Conservation (phyloP, 1,139 yeast species). For the Casaregolazyma suthepensis region DNA sequence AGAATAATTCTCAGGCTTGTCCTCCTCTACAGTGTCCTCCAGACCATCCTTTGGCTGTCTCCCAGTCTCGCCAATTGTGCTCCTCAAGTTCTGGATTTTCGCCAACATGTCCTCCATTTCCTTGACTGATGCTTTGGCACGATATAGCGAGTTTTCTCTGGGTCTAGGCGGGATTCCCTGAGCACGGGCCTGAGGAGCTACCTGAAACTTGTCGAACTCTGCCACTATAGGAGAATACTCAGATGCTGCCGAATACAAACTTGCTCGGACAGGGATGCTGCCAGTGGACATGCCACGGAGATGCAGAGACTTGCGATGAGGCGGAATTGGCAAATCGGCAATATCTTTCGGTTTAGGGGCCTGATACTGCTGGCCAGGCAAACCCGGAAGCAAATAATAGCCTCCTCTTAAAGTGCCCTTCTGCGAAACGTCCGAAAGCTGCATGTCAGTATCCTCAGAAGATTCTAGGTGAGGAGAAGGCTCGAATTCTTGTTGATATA, state of each 20-base stretch:
- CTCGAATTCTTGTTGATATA: not conserved
- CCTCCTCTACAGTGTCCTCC: not conserved
- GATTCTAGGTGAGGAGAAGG: not conserved
- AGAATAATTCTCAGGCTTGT: not conserved
- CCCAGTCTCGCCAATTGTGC: conserved; percentile 3
- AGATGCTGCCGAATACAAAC: conserved; percentile 21
- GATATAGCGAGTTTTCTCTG: conserved; percentile 13
- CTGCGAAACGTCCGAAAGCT: not conserved
- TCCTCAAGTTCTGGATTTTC: conserved; percentile 17
- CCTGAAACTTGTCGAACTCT: conserved; percentile 21
- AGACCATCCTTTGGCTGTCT: not conserved
- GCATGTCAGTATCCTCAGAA: not conserved
- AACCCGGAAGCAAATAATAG: not conserved
- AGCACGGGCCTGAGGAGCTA: conserved; percentile 1
- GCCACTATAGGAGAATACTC: conserved; percentile 26
- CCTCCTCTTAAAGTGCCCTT: not conserved
- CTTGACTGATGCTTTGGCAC: conserved; percentile 22
- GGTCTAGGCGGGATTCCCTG: not conserved
- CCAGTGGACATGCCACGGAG: not conserved
- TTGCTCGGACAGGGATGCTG: conserved; percentile 11
- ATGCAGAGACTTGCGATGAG: not conserved
- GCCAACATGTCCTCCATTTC: conserved; percentile 21
- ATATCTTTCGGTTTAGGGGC: not conserved
- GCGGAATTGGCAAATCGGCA: not conserved
- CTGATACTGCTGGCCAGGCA: not conserved